Conservation (phyloP, 345 rosid species). For the Xanthoceras sorbifolium region DNA sequence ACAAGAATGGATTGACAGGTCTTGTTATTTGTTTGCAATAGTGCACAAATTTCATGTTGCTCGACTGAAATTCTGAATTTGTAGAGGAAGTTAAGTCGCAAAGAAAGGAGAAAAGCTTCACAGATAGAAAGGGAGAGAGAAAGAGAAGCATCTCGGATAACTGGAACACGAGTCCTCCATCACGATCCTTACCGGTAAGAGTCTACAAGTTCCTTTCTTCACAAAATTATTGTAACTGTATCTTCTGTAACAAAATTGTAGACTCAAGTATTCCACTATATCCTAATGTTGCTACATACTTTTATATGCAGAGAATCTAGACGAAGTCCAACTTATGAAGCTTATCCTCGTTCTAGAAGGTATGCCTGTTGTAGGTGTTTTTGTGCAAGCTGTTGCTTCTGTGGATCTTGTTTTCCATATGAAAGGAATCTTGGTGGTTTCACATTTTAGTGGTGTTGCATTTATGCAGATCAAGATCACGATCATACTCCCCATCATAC, state of each 20-base stretch:
- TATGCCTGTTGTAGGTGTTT: slow-evolving; percentile 20
- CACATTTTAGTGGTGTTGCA: slow-evolving; percentile 1
- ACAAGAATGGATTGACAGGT: not conserved
- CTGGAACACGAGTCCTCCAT: slow-evolving; percentile 68
- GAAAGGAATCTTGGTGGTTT: not conserved
- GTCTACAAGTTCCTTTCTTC: not conserved
- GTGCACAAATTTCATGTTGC: slow-evolving; percentile 6
- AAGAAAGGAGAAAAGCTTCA: slow-evolving; percentile 96
- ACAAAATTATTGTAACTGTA: not conserved
- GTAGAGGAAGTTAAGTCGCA: slow-evolving; percentile 93
- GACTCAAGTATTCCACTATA: not conserved
- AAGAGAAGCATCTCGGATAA: slow-evolving; percentile 67
- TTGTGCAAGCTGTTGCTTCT: slow-evolving; percentile 6
- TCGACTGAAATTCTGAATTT: slow-evolving; percentile 26
- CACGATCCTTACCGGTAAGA: slow-evolving; percentile 90
- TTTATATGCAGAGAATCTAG: slow-evolving; percentile 63
- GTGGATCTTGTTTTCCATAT: not conserved
- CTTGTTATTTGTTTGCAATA: slow-evolving; percentile 5
- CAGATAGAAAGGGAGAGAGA: slow-evolving; percentile 93
- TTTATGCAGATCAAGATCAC: slow-evolving; percentile 60
- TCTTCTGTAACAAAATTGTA: not conserved
- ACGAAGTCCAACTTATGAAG: slow-evolving; percentile 95
- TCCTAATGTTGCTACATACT: slow-evolving; percentile 24
- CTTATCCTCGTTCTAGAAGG: slow-evolving; percentile 90
- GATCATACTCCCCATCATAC: slow-evolving; percentile 79